phyloP scores from a whole-genome alignment of 2,329 filamentous ascomycete genomes.

The Bipolaris bicolor region DNA sequence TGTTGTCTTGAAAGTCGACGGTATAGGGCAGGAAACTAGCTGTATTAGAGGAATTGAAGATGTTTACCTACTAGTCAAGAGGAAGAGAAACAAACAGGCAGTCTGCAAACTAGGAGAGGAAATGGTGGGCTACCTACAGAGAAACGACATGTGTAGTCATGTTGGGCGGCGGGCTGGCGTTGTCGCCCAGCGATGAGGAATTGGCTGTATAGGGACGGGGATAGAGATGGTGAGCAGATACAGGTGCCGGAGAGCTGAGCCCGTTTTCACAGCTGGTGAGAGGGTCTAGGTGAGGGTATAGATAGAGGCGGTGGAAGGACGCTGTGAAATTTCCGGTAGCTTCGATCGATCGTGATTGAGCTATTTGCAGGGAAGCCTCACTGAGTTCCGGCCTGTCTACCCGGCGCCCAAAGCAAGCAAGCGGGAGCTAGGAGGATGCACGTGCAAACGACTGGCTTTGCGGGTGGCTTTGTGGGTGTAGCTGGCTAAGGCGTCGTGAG shows the following conservation, averaged over 20 bases:
- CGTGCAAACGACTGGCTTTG: neutral
- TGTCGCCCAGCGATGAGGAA: constrained; percentile 7
- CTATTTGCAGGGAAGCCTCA: constrained; percentile 8
- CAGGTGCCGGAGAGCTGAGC: neutral
- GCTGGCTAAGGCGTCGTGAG: constrained; percentile 10
- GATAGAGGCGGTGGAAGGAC: constrained; percentile 11
- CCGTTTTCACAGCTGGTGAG: neutral
- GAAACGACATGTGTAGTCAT: constrained; percentile 67
- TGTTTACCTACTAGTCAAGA: neutral
- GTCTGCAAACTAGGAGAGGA: neutral
- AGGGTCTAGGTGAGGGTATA: constrained; percentile 9
- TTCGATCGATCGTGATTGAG: constrained; percentile 18
- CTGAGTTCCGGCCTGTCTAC: constrained; percentile 7
- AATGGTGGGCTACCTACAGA: constrained; percentile 54
- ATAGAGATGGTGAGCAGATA: constrained; percentile 14
- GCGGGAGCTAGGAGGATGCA: constrained; percentile 6
- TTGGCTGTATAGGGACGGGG: constrained; percentile 1
- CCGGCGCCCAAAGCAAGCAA: constrained; percentile 10
- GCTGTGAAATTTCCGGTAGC: constrained; percentile 17
- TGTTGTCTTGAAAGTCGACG: constrained; percentile 73
- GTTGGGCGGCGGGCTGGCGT: constrained; percentile 21
- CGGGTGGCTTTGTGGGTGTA: constrained; percentile 20
- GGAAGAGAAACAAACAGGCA: neutral
- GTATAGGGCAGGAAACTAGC: constrained; percentile 91
- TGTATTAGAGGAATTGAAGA: constrained; percentile 16